phyloP scores from a whole-genome alignment of 1,284 basidiomycete genomes.

The Cryptococcus sp. region DNA sequence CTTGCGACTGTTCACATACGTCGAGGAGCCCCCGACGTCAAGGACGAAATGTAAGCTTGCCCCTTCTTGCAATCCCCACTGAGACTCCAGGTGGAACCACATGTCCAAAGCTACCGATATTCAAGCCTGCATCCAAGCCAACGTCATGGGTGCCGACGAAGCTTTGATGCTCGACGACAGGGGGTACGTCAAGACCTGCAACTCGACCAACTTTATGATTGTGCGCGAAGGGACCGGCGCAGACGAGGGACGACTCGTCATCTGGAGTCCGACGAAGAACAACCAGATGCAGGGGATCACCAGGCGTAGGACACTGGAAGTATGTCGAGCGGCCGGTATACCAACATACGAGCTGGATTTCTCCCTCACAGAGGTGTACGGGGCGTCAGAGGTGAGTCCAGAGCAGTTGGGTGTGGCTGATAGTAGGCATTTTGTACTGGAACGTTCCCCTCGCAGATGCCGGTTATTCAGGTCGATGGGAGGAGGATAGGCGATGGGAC shows the following conservation, averaged over 20 bases:
- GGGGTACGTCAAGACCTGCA: slow-evolving; percentile 9
- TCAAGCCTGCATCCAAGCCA: slow-evolving; percentile 8
- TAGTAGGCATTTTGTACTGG: slow-evolving; percentile 1
- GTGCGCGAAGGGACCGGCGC: slow-evolving; percentile 5
- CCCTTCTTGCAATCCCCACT: no score
- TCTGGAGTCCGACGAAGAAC: slow-evolving; percentile 10
- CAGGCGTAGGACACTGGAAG: slow-evolving; percentile 1
- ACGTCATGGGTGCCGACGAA: slow-evolving; percentile 5
- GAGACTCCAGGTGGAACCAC: slow-evolving; percentile 7
- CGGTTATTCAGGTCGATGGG: slow-evolving; percentile 3
- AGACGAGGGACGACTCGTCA: slow-evolving; percentile 3
- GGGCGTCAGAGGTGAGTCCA: slow-evolving; percentile 3
- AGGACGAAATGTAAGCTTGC: slow-evolving; percentile 6
- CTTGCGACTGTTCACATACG: slow-evolving; percentile 4
- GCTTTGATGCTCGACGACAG: slow-evolving; percentile 7
- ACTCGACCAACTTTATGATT: slow-evolving; percentile 9
- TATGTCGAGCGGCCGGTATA: slow-evolving; percentile 1
- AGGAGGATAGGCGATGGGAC: background rate
- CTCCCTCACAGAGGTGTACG: slow-evolving; percentile 6
- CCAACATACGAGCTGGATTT: slow-evolving; percentile 6
- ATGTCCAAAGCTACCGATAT: slow-evolving; percentile 10
- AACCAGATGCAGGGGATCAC: slow-evolving; percentile 10
- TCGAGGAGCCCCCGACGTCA: slow-evolving; percentile 5
- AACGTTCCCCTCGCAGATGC: slow-evolving; percentile 5
- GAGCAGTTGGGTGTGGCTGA: background rate